phyloP scores from a whole-genome alignment of 495 filamentous ascomycete species.

The Aspergillus affinis region DNA sequence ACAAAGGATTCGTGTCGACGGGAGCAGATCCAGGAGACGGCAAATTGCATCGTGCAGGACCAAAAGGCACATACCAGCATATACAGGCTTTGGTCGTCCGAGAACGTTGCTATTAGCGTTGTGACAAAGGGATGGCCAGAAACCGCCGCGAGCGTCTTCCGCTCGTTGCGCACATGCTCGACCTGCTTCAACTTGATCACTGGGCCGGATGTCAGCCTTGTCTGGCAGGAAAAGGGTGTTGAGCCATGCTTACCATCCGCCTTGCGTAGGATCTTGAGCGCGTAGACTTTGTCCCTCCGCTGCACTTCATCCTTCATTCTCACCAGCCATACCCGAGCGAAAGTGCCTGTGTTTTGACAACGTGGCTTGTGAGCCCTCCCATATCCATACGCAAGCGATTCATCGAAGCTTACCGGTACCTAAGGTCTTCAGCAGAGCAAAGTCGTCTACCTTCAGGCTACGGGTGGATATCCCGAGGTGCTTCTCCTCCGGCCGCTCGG shows the following conservation, averaged over 20 bases:
- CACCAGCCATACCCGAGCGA: slow-evolving; percentile 91
- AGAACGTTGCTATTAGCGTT: slow-evolving; percentile 84
- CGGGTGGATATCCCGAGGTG: slow-evolving; percentile 56
- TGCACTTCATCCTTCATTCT: slow-evolving; percentile 59
- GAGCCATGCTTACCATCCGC: slow-evolving; percentile 57
- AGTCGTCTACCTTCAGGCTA: slow-evolving; percentile 66
- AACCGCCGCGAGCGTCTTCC: slow-evolving; percentile 80
- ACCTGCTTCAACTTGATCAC: slow-evolving; percentile 97
- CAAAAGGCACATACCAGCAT: slow-evolving; percentile 66
- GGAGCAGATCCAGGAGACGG: no score
- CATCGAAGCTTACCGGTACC: slow-evolving; percentile 66
- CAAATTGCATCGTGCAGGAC: background rate
- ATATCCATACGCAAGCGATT: background rate
- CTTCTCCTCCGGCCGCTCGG: slow-evolving; percentile 55
- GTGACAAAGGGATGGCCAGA: slow-evolving; percentile 95
- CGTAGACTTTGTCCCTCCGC: slow-evolving; percentile 73
- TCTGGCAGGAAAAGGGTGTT: background rate
- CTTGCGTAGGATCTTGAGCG: slow-evolving; percentile 91
- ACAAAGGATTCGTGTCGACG: slow-evolving; percentile 1
- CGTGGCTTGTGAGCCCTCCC: slow-evolving; percentile 5
- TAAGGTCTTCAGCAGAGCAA: slow-evolving; percentile 82
- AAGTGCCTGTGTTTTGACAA: slow-evolving; percentile 66
- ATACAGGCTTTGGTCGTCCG: slow-evolving; percentile 84
- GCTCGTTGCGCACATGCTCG: slow-evolving; percentile 95
- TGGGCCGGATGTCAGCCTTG: slow-evolving; percentile 27